Evolutionary conservation across 192 early-diverging fungal species (phyloP).

Genomic region (Entrophospora sp.): DNA sequence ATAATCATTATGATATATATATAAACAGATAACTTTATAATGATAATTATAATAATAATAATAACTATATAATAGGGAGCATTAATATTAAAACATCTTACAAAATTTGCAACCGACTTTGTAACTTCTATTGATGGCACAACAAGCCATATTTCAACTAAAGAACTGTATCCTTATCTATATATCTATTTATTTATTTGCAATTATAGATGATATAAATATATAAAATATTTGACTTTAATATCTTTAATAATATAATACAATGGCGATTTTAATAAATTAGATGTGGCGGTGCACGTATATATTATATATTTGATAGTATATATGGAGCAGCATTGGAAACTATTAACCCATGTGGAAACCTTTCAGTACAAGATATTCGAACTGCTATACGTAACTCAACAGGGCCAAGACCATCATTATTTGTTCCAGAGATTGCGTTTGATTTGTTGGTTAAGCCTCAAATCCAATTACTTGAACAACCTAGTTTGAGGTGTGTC

Average conservation of each 20-base stretch:
- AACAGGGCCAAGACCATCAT: conserved; percentile 64
- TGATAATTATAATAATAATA: no score
- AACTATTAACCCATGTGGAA: conserved; percentile 61
- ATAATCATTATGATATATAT: no score
- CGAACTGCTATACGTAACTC: conserved; percentile 79
- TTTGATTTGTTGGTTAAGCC: conserved; percentile 79
- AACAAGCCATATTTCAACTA: conserved; percentile 57
- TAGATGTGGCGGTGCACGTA: conserved; percentile 67
- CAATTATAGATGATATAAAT: no score
- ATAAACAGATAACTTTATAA: no score
- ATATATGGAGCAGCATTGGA: conserved; percentile 67
- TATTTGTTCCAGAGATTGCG: conserved; percentile 80
- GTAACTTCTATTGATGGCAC: conserved; percentile 72
- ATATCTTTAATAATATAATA: no score
- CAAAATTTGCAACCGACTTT: conserved; percentile 71
- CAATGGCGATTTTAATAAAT: no score
- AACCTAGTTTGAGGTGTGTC: conserved; percentile 70
- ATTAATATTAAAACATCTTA: conserved; percentile 59
- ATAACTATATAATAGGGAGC: conserved; percentile 38
- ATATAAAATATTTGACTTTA: no score
- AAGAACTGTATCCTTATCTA: conserved; percentile 46
- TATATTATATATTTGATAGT: conserved; percentile 78
- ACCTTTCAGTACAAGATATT: conserved; percentile 63
- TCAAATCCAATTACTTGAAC: conserved; percentile 65
- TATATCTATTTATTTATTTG: no score